Base-by-base conservation (phyloP, 192 early-diverging fungal genomes). In the Gamsiella multidivaricata region DNA sequence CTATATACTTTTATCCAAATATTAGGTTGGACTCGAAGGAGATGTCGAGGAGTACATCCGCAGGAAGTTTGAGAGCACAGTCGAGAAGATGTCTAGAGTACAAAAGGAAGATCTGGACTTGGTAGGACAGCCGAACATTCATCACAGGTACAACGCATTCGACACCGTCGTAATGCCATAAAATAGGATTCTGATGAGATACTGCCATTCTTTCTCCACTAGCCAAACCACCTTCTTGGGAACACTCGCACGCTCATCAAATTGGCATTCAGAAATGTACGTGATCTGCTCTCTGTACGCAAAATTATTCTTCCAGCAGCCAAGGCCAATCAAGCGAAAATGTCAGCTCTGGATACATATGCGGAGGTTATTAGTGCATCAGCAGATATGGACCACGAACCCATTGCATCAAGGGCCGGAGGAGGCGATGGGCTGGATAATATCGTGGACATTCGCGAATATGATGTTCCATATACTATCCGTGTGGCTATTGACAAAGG, bases 401-500 rank as follows among this genome's bases (percentile, higher is more conserved):
- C 58, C 6, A 56, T 71, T 39, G 25, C 58, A 32, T 41, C 84
- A 23, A 85, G 52, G 54, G 72, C 45, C 20, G 80, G 67, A 68
- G 71, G 70, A 81, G 59, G 76, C 7, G 90, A 93, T 29, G 70
- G 84, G 33, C 43, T 89, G 8, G 94, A 96, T 52, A 82, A 87
- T 51, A 89, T 99, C 25, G 66, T 92, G 8, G 98, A 96, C 69
- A 88, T 98, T 57, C 89, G 98, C n/a, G 98, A 99, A 76, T 95
- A 92, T 65, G 98, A 99, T 70, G 88, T 99, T n/a, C 91, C 93
- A 41, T 99, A 98, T 80, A 98, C 97, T 73, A 86, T 94, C 50
- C 89, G 98, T 26, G 94, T 94, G 11, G 94, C 96, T 17, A 98
- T 99, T 46, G 96, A 99, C 79, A 86, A 90, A 61, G 89, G 92